Conservation (phyloP, 495 filamentous ascomycete species). For the Amniculicola lignicola region DNA sequence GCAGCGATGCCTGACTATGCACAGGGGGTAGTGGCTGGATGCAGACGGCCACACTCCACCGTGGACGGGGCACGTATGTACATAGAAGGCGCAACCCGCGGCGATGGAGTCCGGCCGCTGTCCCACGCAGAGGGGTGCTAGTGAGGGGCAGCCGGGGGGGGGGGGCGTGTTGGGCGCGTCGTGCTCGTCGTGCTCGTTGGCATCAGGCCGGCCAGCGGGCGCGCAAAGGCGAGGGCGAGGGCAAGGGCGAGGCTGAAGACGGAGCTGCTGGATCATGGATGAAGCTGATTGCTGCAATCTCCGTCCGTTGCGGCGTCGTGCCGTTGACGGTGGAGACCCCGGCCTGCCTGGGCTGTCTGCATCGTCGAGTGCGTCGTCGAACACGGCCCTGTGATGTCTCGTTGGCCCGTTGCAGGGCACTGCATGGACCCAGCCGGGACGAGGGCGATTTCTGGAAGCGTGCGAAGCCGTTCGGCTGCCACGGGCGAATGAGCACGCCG, state of each 20-base stretch:
- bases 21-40: neutral
- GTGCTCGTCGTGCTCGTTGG: neutral
- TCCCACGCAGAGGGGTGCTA: slow-evolving; percentile 17
- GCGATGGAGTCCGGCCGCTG: slow-evolving; percentile 13
- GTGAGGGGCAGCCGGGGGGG: slow-evolving; percentile 1
- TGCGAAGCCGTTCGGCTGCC: slow-evolving; percentile 30
- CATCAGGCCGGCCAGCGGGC: neutral
- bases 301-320: slow-evolving; percentile 31
- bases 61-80: slow-evolving; percentile 9
- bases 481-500: slow-evolving; percentile 20
- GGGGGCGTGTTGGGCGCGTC: slow-evolving; percentile 2
- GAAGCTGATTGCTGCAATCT: slow-evolving; percentile 32
- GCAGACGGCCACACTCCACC: slow-evolving; percentile 3
- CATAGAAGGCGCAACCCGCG: slow-evolving; percentile 24
- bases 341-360: slow-evolving; percentile 17
- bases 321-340: slow-evolving; percentile 28
- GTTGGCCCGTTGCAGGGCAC: slow-evolving; percentile 4
- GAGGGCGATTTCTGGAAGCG: slow-evolving; percentile 30
- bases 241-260: slow-evolving; percentile 23
- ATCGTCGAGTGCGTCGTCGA: slow-evolving; percentile 13
- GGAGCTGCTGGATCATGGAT: slow-evolving; percentile 8
- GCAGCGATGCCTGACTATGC: slow-evolving; percentile 13
- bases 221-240: too few species aligned
- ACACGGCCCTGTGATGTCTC: slow-evolving; percentile 6
- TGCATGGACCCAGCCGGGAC: slow-evolving; percentile 7